Evolutionary conservation across 768 basidiomycete species (phyloP), one percentile per base, ranked within the genome.

Genomic region (Galerina sulciceps): DNA sequence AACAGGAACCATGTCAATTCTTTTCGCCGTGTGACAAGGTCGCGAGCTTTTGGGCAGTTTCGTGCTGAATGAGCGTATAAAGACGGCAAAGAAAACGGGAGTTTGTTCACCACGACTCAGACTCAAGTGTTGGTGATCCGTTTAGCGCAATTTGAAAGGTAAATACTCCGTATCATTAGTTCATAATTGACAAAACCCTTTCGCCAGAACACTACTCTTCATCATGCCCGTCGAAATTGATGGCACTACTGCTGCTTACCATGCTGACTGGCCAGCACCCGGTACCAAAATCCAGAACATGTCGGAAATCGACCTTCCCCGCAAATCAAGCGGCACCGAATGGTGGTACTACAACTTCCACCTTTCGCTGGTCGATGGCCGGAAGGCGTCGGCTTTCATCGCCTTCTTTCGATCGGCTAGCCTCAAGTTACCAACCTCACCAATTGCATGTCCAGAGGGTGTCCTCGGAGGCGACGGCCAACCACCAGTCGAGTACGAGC

Each of bases 341-440:
- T 51, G 49, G 49, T 51, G 49, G 49, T 51, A 51, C 37, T 51
- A 51, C 20, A 51, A 51, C 36, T 51, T 51, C n/a, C 49, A 51
- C 37, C 18, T 51, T 20, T 51, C 49, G 37, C 49, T 51, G 14
- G 49, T 40, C 4, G 49, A 51, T 38, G 49, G 49, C 8, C 49
- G 49, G 22, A 51, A 51, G 20, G 49, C 37, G 2, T 51, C 49
- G 18, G 49, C 49, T 5, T 51, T 51, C 17, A 22, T 51, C 13
- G 49, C 49, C 26, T 40, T 51, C 20, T 51, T 51, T 38, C 49
- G 49, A 18, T 38, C 36, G 4, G 20, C 49, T 3, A 51, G 49
- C 22, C 37, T 38, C 37, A 51, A 38, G 26, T 36, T 36, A 14
- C 10, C 49, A 3, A 37, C 18, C 13, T 15, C 49, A 14, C 31